These are phyloP conservation scores for Boletus semigastroideus DNA, from an alignment of 1,284 basidiomycete genomes.

Conservation along the genomic window DNA sequence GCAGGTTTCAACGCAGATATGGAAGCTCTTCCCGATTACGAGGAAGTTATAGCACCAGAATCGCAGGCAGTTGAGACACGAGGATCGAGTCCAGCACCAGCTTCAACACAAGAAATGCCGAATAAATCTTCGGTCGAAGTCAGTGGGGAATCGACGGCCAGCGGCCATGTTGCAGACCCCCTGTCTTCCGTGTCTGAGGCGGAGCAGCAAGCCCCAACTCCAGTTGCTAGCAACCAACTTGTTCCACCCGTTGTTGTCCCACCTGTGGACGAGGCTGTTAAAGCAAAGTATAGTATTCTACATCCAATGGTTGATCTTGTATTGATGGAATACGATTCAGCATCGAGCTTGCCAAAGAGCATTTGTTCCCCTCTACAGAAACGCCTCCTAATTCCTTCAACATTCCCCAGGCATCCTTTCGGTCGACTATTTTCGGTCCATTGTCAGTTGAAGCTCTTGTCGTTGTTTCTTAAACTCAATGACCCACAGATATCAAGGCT, in stretches of 20 bases:
- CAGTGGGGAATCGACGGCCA: slow-evolving; percentile 3
- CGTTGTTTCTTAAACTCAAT: slow-evolving; percentile 9
- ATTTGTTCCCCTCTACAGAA: slow-evolving; percentile 42
- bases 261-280: slow-evolving; percentile 18
- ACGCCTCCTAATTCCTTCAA: slow-evolving; percentile 19
- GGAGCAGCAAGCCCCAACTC: slow-evolving; percentile 1
- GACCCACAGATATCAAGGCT: slow-evolving; percentile 29
- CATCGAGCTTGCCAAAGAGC: slow-evolving; percentile 42
- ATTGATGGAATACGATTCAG: slow-evolving; percentile 25
- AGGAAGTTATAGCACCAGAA: slow-evolving; percentile 42
- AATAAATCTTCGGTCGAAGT: slow-evolving; percentile 1
- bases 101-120: background rate
- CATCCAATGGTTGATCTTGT: background rate
- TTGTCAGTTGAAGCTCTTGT: slow-evolving; percentile 40
- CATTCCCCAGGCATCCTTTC: slow-evolving; percentile 24
- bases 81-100: background rate
- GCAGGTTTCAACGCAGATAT: slow-evolving; percentile 43
- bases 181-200: background rate
- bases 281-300: slow-evolving; percentile 25
- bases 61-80: slow-evolving; percentile 1
- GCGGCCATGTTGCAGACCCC: slow-evolving; percentile 1
- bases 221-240: background rate
- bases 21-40: slow-evolving; percentile 52
- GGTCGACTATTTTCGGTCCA: slow-evolving; percentile 55
- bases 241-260: background rate